Percentiles rank a stretch among this genome's conserved stretches.
These are phyloP conservation scores for Metschnikowia continentalis DNA, from an alignment of 805 yeast genomes.

Conservation along the genomic window DNA sequence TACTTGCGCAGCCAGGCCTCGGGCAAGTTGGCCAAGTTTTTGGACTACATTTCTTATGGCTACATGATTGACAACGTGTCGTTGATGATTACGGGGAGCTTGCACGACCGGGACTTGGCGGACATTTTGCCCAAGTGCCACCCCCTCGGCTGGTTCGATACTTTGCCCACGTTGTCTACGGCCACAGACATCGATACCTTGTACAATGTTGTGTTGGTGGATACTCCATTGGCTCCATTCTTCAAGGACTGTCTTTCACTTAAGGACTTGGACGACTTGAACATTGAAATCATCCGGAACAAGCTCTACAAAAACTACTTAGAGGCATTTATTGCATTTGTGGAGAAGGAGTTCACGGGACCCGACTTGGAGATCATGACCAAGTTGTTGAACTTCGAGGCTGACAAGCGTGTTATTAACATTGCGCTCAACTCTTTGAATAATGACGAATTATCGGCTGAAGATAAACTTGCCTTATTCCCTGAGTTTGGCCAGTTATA, in stretches of 20 bases:
- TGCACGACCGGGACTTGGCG: slow-evolving; percentile 86
- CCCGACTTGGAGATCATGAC: slow-evolving; percentile 85
- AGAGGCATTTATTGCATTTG: slow-evolving; percentile 77
- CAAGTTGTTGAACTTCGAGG: slow-evolving; percentile 78
- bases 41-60: slow-evolving; percentile 92
- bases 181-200: slow-evolving; percentile 94
- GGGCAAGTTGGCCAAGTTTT: slow-evolving; percentile 71
- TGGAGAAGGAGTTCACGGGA: slow-evolving; percentile 52
- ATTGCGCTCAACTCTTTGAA: slow-evolving; percentile 87
- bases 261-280: slow-evolving; percentile 89
- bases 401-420: slow-evolving; percentile 91
- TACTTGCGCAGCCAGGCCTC: slow-evolving; percentile 81
- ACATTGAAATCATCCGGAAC: slow-evolving; percentile 92
- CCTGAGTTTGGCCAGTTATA: slow-evolving; percentile 82
- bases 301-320: slow-evolving; percentile 87
- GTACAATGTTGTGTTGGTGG: slow-evolving; percentile 87
- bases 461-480: slow-evolving; percentile 65
- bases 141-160: slow-evolving; percentile 98
- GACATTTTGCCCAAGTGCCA: slow-evolving; percentile 90
- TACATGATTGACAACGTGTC: slow-evolving; percentile 98
- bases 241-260: slow-evolving; percentile 84
- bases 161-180: slow-evolving; percentile 88
- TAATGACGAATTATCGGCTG: slow-evolving; percentile 65
- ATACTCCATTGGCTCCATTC: slow-evolving; percentile 96
- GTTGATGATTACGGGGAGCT: slow-evolving; percentile 92